These are phyloP conservation scores for Acrocalymma vagum DNA, from an alignment of 2,329 filamentous ascomycete species.

Conservation along the genomic window DNA sequence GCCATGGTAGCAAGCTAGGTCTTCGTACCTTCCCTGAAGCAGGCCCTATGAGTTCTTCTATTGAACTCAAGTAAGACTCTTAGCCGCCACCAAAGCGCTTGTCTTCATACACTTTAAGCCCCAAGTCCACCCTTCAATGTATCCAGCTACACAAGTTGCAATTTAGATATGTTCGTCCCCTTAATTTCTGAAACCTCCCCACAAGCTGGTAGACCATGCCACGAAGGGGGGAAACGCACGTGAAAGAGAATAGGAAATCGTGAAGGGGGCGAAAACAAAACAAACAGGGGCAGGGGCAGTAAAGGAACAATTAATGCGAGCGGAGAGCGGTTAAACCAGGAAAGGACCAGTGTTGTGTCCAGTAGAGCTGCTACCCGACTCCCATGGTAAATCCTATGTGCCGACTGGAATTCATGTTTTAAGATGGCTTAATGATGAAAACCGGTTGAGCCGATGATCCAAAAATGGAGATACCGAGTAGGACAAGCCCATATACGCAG, in stretches of 20 bases:
- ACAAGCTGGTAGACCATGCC: conserved; percentile 51
- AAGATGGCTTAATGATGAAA: conserved; percentile 28
- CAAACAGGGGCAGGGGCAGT: conserved; percentile 38
- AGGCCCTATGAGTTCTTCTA: conserved; percentile 21
- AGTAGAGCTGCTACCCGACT: conserved; percentile 35
- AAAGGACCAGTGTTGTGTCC: conserved; percentile 39
- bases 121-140: conserved; percentile 20
- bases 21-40: conserved; percentile 38
- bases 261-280: conserved; percentile 30
- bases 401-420: conserved; percentile 22
- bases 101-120: conserved; percentile 28
- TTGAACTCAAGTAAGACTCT: conserved; percentile 18
- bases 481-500: conserved; percentile 40
- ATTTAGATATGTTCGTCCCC: conserved; percentile 50
- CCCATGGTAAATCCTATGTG: conserved; percentile 25
- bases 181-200: conserved; percentile 48
- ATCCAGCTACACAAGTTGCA: conserved; percentile 33
- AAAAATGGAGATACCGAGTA: conserved; percentile 34
- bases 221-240: conserved; percentile 43
- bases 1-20: conserved; percentile 37
- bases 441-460: conserved; percentile 28
- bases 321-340: conserved; percentile 35
- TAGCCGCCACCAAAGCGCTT: conserved; percentile 29
- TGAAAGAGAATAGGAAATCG: conserved; percentile 34
- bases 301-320: conserved; percentile 44